A percentile compares a stretch with the other conserved stretches of the same genome.
Conservation (phyloP, 495 filamentous ascomycete species). For the Podospora bellae-mahoneyi region DNA sequence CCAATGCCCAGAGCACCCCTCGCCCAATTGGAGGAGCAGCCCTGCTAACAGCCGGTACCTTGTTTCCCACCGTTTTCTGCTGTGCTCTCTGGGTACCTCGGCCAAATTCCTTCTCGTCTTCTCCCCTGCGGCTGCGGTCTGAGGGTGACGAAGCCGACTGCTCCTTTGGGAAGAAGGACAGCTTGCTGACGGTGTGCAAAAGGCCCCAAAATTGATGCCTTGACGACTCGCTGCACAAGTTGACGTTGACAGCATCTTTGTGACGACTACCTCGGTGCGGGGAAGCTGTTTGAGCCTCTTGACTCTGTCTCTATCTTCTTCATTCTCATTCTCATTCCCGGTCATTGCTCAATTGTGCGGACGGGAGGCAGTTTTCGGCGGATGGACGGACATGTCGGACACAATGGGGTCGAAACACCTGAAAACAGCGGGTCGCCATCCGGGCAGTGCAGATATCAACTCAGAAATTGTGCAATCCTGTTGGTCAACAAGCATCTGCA, state of each 20-base stretch:
- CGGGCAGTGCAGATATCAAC: slow-evolving; percentile 13
- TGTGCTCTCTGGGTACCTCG: slow-evolving; percentile 4
- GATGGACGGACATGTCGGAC: neutral
- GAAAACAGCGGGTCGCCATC: neutral
- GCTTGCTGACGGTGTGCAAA: slow-evolving; percentile 13
- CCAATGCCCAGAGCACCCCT: slow-evolving; percentile 30
- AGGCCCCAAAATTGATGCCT: slow-evolving; percentile 9
- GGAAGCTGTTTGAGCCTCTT: neutral
- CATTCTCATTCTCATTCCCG: neutral
- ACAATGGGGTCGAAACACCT: neutral
- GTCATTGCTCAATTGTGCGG: neutral
- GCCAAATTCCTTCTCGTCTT: neutral
- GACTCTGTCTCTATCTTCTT: neutral
- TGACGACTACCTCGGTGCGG: neutral
- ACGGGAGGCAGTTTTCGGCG: neutral
- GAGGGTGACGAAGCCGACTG: slow-evolving; percentile 35
- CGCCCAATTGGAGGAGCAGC: slow-evolving; percentile 23
- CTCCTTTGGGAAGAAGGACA: slow-evolving; percentile 23
- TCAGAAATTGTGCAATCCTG: slow-evolving; percentile 12
- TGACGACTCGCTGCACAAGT: slow-evolving; percentile 10
- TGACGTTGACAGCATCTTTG: slow-evolving; percentile 12
- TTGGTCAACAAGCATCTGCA: slow-evolving; percentile 16
- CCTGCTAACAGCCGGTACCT: slow-evolving; percentile 17
- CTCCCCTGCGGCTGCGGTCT: slow-evolving; percentile 27
- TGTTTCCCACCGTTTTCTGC: slow-evolving; percentile 9